A percentile compares a stretch with the other conserved stretches of the same genome.
These are phyloP conservation scores for Aspergillus floridensis DNA, from an alignment of 2,329 filamentous ascomycete genomes.

Conservation along the genomic window DNA sequence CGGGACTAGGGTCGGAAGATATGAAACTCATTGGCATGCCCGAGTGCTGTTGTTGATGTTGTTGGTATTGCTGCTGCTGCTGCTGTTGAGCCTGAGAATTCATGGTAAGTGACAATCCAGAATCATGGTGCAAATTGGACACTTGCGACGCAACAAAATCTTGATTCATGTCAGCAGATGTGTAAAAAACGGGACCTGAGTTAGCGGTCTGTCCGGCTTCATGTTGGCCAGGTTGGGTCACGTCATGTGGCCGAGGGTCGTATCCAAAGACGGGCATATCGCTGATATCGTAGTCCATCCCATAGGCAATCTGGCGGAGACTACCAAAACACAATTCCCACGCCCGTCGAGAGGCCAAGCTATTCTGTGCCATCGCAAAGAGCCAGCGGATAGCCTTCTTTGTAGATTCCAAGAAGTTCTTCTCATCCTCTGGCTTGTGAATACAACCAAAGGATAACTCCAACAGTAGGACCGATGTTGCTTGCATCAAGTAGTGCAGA, in stretches of 20 bases:
- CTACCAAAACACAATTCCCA: slow-evolving; percentile 43
- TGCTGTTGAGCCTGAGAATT: not conserved
- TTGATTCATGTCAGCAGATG: not conserved
- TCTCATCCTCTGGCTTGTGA: slow-evolving; percentile 44
- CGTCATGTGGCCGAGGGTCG: slow-evolving; percentile 9
- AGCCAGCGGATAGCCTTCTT: slow-evolving; percentile 48
- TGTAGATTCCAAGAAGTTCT: slow-evolving; percentile 32
- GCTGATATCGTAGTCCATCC: slow-evolving; percentile 36
- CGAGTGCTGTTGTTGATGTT: not conserved
- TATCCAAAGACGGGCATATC: slow-evolving; percentile 32
- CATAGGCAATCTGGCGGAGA: slow-evolving; percentile 33
- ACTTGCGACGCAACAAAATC: not conserved
- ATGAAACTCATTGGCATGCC: slow-evolving; percentile 3
- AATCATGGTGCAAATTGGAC: not conserved
- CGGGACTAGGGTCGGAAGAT: slow-evolving; percentile 13
- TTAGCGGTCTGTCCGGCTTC: not conserved
- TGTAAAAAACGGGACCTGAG: not conserved
- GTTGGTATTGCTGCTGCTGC: not conserved
- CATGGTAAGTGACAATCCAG: not conserved
- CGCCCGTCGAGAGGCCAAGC: slow-evolving; percentile 40
- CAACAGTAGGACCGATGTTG: slow-evolving; percentile 45
- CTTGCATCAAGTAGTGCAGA: slow-evolving; percentile 47
- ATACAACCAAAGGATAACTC: slow-evolving; percentile 46
- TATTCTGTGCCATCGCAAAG: slow-evolving; percentile 39
- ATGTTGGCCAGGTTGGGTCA: slow-evolving; percentile 12